These are phyloP conservation scores for Pleurotus citrinopileatus DNA, from an alignment of 768 basidiomycete genomes.

Conservation along the genomic window DNA sequence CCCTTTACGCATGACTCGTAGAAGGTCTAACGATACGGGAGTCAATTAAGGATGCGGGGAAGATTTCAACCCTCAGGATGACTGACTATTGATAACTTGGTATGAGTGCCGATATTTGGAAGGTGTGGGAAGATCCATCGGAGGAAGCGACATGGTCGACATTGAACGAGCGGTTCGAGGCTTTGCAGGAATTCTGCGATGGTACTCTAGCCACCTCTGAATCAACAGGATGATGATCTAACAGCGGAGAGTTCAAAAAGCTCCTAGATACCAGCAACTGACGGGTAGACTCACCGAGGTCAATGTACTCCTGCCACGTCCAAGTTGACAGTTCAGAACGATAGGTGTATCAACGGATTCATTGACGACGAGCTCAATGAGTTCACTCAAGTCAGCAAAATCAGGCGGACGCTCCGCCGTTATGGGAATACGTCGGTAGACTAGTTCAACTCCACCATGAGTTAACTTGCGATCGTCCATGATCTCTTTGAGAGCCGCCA, in stretches of 20 bases:
- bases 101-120: slow-evolving; percentile 60
- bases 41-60: neutral
- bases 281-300: slow-evolving; percentile 59
- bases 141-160: slow-evolving; percentile 40
- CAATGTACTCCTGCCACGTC: slow-evolving; percentile 86
- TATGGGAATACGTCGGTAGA: slow-evolving; percentile 86
- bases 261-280: neutral
- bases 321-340: slow-evolving; percentile 94
- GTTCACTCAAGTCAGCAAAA: slow-evolving; percentile 67
- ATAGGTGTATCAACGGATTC: slow-evolving; percentile 68
- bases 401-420: slow-evolving; percentile 87
- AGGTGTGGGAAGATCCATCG: slow-evolving; percentile 29
- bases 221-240: slow-evolving; percentile 83
- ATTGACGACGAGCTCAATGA: slow-evolving; percentile 77
- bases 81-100: slow-evolving; percentile 85
- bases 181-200: slow-evolving; percentile 32
- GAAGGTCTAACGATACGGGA: slow-evolving; percentile 49
- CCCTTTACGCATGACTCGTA: slow-evolving; percentile 86
- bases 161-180: slow-evolving; percentile 36
- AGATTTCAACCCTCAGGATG: neutral
- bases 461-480: slow-evolving; percentile 60
- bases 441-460: slow-evolving; percentile 54
- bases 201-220: slow-evolving; percentile 71
- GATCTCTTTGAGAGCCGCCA: slow-evolving; percentile 83
- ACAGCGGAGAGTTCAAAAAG: neutral